Conservation (phyloP, 768 basidiomycete species). For the Boletus reticulatus region DNA sequence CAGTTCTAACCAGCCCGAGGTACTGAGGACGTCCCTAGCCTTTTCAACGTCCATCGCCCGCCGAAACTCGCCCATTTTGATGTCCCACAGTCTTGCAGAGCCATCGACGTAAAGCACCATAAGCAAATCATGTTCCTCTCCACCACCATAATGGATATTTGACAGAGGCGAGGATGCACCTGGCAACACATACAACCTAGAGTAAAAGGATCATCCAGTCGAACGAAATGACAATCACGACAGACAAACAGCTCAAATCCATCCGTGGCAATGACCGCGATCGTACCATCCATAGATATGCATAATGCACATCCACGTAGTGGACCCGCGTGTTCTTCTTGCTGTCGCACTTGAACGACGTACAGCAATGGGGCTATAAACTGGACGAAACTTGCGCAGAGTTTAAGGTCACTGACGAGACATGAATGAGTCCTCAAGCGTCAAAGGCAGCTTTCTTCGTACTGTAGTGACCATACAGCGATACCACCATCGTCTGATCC, state of each 20-base stretch:
- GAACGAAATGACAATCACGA: background rate
- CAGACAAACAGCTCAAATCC: slow-evolving; percentile 72
- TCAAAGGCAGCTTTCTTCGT: slow-evolving; percentile 18
- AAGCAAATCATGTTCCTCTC: slow-evolving; percentile 52
- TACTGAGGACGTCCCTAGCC: slow-evolving; percentile 67
- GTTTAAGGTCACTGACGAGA: slow-evolving; percentile 52
- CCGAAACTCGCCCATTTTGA: slow-evolving; percentile 79
- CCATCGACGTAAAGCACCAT: slow-evolving; percentile 74
- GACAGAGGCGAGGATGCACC: slow-evolving; percentile 69
- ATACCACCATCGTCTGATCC: slow-evolving; percentile 80
- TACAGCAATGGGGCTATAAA: slow-evolving; percentile 64
- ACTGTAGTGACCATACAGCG: slow-evolving; percentile 71
- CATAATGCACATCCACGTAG: slow-evolving; percentile 71
- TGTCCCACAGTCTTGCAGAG: slow-evolving; percentile 85
- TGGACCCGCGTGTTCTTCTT: slow-evolving; percentile 49
- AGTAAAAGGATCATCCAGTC: background rate
- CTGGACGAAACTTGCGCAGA: slow-evolving; percentile 69
- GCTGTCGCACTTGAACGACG: slow-evolving; percentile 51
- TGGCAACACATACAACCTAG: slow-evolving; percentile 78
- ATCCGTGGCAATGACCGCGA: slow-evolving; percentile 74
- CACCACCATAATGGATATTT: slow-evolving; percentile 58
- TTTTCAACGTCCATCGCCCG: slow-evolving; percentile 76
- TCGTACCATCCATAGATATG: slow-evolving; percentile 74
- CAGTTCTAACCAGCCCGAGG: slow-evolving; percentile 77
- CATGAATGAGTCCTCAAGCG: background rate